Base-by-base conservation (phyloP, 2,329 filamentous ascomycete species). In the Colletotrichum orbiculare region DNA sequence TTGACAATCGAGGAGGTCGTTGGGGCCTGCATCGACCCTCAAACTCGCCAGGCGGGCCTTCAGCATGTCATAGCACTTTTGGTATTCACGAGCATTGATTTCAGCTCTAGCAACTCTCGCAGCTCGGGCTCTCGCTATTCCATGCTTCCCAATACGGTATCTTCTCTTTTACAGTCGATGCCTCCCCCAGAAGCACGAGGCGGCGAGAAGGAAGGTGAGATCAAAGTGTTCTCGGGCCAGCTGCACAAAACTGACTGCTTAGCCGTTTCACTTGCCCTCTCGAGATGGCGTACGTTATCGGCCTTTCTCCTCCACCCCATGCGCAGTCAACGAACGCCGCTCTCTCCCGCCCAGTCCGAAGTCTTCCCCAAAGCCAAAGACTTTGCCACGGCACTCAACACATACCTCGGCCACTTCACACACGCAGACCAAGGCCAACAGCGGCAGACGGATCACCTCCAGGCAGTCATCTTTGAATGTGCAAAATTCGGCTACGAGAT, bases 251-350 rank as follows among this genome's bases (percentile, higher is more conserved):
- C 54, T 47, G 33, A 33, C 8, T 7, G 39, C 5, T 37, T 58
- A 77, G 71, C 71, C 6, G 67, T 73, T 6, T 57, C 72, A 8
- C 58, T 75, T n/a, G 80, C 79, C 2, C 68, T 80, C 6, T 76
- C 74, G 13, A 73, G 74, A 66, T 82, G 81, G 81, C 78, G 79
- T 38, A 74, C 71, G n/a, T 71, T 82, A 11, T 78, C 80, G 5
- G 75, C 76, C 11, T 80, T 80, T 60, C 72, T 83, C 9, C 76
- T 82, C 12, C 77, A 81, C 59, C 74, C 79, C 0, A 68, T 60
- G 25, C 77, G 77, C 37, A 75, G 71, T 60, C 73, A 78, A 53
- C 73, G 78, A 6, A 77, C 75, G 2, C 67, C 78, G 2, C 71
- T 82, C 8, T 68, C 69, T 0, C 71, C 73, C 0, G 69, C 73